Conservation (phyloP, 2,329 filamentous ascomycete species). For the Xylariaceae sp. region DNA sequence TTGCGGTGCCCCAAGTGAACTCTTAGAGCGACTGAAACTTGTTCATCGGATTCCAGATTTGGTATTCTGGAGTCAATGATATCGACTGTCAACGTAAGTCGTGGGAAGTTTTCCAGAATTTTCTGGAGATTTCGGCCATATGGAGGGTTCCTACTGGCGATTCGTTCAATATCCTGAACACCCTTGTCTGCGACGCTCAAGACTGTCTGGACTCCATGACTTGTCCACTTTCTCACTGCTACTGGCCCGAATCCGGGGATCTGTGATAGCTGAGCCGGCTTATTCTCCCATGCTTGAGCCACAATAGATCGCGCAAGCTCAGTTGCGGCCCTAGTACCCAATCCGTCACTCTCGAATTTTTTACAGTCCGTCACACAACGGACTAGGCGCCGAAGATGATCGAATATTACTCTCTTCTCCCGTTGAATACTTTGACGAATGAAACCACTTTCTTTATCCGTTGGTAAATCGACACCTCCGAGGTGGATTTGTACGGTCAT, state of each 20-base stretch:
- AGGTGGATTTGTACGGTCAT: slow-evolving; percentile 72
- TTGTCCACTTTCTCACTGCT: slow-evolving; percentile 66
- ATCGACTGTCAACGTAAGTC: slow-evolving; percentile 40
- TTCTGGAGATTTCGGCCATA: slow-evolving; percentile 69
- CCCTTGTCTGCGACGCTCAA: slow-evolving; percentile 63
- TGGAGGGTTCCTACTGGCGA: slow-evolving; percentile 74
- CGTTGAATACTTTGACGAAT: slow-evolving; percentile 52
- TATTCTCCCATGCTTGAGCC: slow-evolving; percentile 76
- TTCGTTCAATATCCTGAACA: slow-evolving; percentile 66
- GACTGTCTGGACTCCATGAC: slow-evolving; percentile 65
- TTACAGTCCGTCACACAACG: slow-evolving; percentile 75
- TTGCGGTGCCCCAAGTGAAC: slow-evolving; percentile 69
- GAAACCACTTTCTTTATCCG: slow-evolving; percentile 51
- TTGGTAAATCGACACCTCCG: slow-evolving; percentile 58
- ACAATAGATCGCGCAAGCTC: slow-evolving; percentile 73
- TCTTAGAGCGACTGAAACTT: slow-evolving; percentile 57
- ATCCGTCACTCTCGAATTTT: slow-evolving; percentile 54
- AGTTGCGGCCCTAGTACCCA: slow-evolving; percentile 62
- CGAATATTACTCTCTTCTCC: slow-evolving; percentile 61
- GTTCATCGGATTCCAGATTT: slow-evolving; percentile 33
- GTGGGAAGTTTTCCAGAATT: slow-evolving; percentile 64
- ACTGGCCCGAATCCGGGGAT: slow-evolving; percentile 72
- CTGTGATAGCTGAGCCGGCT: slow-evolving; percentile 74
- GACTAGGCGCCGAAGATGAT: slow-evolving; percentile 62
- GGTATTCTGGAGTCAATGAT: slow-evolving; percentile 34